Conservation (phyloP, 176 grass and related monocot genomes). For the Zoysia japonica region DNA sequence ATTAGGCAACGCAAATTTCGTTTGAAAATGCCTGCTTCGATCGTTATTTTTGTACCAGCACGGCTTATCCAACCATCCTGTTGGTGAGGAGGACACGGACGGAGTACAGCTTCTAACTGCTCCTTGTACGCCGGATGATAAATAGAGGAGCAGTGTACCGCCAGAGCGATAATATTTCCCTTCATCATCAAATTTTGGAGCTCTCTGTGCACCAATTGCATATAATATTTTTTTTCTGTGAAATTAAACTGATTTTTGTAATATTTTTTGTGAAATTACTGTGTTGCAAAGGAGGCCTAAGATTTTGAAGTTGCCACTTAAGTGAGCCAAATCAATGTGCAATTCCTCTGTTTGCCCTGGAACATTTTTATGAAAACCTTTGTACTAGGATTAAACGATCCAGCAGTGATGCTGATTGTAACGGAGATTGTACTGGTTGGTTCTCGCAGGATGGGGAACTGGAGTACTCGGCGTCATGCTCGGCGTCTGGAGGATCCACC, state of each 20-base stretch:
- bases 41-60: neutral
- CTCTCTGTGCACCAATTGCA: neutral
- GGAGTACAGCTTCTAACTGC: neutral
- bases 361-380: too few relatives aligned
- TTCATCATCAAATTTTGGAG: neutral
- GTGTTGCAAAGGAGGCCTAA: too few relatives aligned
- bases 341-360: too few relatives aligned
- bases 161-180: neutral
- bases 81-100: neutral
- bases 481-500: conserved; percentile 30
- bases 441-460: conserved; percentile 8
- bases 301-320: too few relatives aligned
- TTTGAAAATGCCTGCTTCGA: conserved; percentile 10
- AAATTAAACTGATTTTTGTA: too few relatives aligned
- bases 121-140: conserved; percentile 3
- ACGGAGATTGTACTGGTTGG: neutral
- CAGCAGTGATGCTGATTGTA: neutral
- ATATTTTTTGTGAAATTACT: too few relatives aligned
- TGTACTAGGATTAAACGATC: neutral
- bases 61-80: neutral
- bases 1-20: neutral
- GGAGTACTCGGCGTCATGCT: conserved; percentile 36
- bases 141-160: conserved; percentile 29
- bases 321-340: too few relatives aligned
- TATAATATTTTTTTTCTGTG: too few relatives aligned